Base-by-base conservation (phyloP, 768 basidiomycete species). In the Leccinum imitatum region DNA sequence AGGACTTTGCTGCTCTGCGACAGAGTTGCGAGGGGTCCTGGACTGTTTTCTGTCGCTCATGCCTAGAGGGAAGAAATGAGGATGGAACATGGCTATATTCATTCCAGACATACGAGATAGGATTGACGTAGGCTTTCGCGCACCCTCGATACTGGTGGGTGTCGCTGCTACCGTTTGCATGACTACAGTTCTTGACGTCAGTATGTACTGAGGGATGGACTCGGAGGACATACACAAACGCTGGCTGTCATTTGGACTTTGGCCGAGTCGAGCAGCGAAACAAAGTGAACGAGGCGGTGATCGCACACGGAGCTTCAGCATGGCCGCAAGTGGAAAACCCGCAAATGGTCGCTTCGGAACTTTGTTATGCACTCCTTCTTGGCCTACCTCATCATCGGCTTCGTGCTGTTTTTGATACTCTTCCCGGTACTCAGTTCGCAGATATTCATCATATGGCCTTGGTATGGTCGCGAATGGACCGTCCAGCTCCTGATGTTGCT, bases 391-490 rank as follows among this genome's bases (percentile, higher is more conserved):
- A 77, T 87, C 66, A 87, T 93, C 71, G 79, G 81, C 65, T 79
- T 85, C 65, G 89, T 90, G 60, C 80, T 89, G 54, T 79, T 78
- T 65, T 81, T 93, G 37, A 93, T 93, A 48, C 83, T 79, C 54
- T 98, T 98, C 74, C 94, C 98, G 63, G 84, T 91, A 2, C 92
- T 93, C 72, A 89, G 91, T 6, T 86, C 89, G 2, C 96, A 98
- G 73, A 82, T 93, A 66, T 95, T 91, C 75, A 80, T 98, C 60
- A 86, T 97, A 71, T 85, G 85, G 93, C 94, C 93, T 21, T 97
- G 93, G 93, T 96, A 95, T 68, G 92, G 93, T 44, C 74, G 82
- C 39, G 87, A 75, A 53, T 63, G 91, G 62, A 87, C 91, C 14
- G 75, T 91, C 46, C 86, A 94, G 67, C 84, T 96, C 50, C 61